Evolutionary conservation across 176 grass and related monocot species (phyloP), one percentile per base, ranked within the genome.

Genomic region (Zea mays): DNA sequence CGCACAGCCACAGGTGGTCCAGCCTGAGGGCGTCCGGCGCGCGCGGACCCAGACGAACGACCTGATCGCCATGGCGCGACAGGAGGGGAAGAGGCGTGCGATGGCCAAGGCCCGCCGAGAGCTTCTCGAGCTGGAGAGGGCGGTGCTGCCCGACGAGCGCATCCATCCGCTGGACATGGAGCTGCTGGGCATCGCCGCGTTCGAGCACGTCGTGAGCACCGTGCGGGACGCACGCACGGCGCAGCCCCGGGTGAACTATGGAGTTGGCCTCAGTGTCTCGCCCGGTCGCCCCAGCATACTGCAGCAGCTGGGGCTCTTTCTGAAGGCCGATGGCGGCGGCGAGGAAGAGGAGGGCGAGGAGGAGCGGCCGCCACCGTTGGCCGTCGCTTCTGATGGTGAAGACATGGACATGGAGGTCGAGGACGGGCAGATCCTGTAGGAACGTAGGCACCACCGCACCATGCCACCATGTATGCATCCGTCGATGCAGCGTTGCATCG

Each of bases 191-290:
- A 20, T 88, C 73, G 0, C 54, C 13, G 6, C 41, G n/a, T 16
- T 88, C 38, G 52, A 88, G 86, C 45, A 88, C 81, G 36, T 79
- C 10, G 69, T 79, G 75, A 88, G 82, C 82, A 20, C 51, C 60
- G 62, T 58, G 8, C 14, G 4, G 64, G 35, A 35, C n/a, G 62
- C 3, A 6, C 41, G 54, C 40, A 8, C 55, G 78, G 14, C 66
- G 17, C 8, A 6, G 14, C 27, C 52, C 51, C 10, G 2, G 40
- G 75, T 65, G 75, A 38, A 15, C 55, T 41, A 1, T 2, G 12
- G 10, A 7, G 34, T 17, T 13, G 36, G 0, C 5, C 65, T 14
- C 50, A 9, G 6, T 12, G 6, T 19, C 41, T 35, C 20, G 4
- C 66, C 78, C 2, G 67, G 55, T 47, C 6, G n/a, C 4, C 67